Base-by-base conservation (phyloP, 352 stramenopile species). In the Plasmopara halstedii region DNA sequence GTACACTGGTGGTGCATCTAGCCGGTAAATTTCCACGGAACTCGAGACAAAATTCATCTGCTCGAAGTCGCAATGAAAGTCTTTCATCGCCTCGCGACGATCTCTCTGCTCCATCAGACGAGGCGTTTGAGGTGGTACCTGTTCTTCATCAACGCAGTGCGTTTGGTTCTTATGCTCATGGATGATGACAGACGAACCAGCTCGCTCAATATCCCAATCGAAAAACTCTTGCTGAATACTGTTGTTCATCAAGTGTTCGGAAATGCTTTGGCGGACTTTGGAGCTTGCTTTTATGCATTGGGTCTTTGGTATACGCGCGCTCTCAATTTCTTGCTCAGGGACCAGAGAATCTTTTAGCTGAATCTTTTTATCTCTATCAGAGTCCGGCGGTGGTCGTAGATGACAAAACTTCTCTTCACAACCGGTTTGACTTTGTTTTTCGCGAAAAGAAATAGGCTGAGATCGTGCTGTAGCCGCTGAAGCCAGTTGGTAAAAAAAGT, bases 151-250 rank as follows among this genome's bases (percentile, higher is more conserved):
- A 0, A 42, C 37, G 0, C n/a, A n/a, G n/a, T 88, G 48, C n/a
- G 64, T 62, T 6, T 56, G 43, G 23, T 85, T 46, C 26, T 73
- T 85, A 0, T 52, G 46, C 31, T 62, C 17, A 13, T 88, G 45
- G 41, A 91, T 80, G 15, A 43, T 23, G 7, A 62, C 50, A 0
- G 61, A 71, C 0, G 51, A 42, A 15, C 80, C 77, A 18, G 67
- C 67, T 0, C 77, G 70, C 35, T 91, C 77, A 18, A 86, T 43
- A 1, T 70, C 71, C 7, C 77, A 74, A 33, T 91, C 77, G 42
- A 83, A 85, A 7, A 91, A 67, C 43, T 91, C 80, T 51, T 91
- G 80, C 27, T 88, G 80, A 36, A 91, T 76, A 63, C 80, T 77
- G 3, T 69, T 48, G 10, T 51, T 53, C 7, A 21, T 37, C 10